Conservation (phyloP, 2,329 filamentous ascomycete genomes). For the Aureobasidium lini region DNA sequence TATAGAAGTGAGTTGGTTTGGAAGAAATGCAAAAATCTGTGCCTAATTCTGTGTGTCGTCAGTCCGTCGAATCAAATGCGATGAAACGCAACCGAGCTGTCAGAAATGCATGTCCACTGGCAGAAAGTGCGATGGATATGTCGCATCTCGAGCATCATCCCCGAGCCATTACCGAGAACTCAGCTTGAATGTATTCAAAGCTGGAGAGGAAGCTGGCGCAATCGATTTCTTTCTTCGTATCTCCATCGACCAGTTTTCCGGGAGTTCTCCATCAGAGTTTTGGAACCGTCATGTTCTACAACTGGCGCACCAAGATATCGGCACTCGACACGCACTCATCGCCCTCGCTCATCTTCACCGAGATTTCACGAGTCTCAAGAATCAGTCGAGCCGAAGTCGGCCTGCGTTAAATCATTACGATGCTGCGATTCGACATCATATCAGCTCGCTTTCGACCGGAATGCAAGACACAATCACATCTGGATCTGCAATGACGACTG, state of each 20-base stretch:
- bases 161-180: neutral
- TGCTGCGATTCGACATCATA: neutral
- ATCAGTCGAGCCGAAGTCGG: neutral
- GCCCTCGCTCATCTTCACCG: neutral
- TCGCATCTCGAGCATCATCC: neutral
- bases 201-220: neutral
- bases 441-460: neutral
- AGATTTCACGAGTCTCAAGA: neutral
- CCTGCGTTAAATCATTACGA: neutral
- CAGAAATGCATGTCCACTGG: slow-evolving; percentile 48
- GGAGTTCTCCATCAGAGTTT: neutral
- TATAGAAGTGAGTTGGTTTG: neutral
- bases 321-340: neutral
- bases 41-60: neutral
- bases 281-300: neutral
- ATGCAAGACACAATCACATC: neutral
- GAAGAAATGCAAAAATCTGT: neutral
- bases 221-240: slow-evolving; percentile 1
- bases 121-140: slow-evolving; percentile 51
- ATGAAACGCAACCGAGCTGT: slow-evolving; percentile 48
- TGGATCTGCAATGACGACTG: neutral
- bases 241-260: neutral
- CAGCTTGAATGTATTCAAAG: neutral
- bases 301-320: neutral
- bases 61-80: slow-evolving; percentile 50